phyloP scores from a whole-genome alignment of 169 alveolate species.

The Babesia ovis region DNA sequence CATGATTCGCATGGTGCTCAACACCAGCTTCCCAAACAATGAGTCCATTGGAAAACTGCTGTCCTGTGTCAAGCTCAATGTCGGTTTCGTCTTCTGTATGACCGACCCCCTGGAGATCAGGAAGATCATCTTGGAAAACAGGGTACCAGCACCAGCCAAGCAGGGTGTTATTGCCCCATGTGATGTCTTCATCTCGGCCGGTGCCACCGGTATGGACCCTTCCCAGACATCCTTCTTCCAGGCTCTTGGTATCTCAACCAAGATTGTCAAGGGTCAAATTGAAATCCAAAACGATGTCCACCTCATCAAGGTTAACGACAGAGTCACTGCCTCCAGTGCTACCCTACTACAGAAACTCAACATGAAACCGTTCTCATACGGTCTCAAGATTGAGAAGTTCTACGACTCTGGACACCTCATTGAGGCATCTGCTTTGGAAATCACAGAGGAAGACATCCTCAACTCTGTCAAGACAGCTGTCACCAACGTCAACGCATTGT shows the following conservation, averaged over 20 bases:
- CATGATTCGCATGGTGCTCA: constrained; percentile 91
- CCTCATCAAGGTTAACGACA: constrained; percentile 92
- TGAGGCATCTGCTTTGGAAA: constrained; percentile 93
- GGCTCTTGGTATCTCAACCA: constrained; percentile 97
- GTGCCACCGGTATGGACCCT: constrained; percentile 99
- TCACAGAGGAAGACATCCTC: constrained; percentile 90
- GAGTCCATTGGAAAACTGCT: constrained; percentile 86
- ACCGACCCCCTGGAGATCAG: constrained; percentile 92
- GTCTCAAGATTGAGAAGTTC: constrained; percentile 90
- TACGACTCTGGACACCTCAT: constrained; percentile 94
- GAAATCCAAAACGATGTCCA: constrained; percentile 94
- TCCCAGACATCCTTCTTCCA: constrained; percentile 99
- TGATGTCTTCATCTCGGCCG: constrained; percentile 98
- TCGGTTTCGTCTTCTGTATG: constrained; percentile 96
- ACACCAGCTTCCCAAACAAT: constrained; percentile 79
- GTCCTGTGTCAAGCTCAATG: constrained; percentile 88
- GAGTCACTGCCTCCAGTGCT: constrained; percentile 96
- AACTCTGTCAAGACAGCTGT: constrained; percentile 86
- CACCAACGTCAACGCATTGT: constrained; percentile 90
- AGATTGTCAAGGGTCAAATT: constrained; percentile 97
- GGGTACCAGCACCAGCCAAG: constrained; percentile 97
- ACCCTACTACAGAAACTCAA: constrained; percentile 94
- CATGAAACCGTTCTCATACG: constrained; percentile 97
- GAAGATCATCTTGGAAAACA: constrained; percentile 86
- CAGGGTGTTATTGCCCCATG: constrained; percentile 97